These are phyloP conservation scores for Camillea tinctor DNA, from an alignment of 2,329 filamentous ascomycete species.

Conservation along the genomic window DNA sequence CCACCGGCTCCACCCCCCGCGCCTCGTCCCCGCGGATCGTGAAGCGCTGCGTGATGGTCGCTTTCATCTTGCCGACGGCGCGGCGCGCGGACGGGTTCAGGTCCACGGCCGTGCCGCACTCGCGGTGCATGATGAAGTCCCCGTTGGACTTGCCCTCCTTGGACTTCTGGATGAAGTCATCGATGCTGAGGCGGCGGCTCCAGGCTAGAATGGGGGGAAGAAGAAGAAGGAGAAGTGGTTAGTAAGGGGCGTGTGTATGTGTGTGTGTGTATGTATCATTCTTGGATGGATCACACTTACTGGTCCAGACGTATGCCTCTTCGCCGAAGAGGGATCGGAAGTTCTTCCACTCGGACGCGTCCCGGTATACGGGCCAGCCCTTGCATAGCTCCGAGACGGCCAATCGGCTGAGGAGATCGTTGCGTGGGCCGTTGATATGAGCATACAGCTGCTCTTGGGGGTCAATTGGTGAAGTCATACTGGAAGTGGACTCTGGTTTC, in stretches of 20 bases:
- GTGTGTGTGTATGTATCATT: neutral
- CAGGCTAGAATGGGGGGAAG: constrained; percentile 41
- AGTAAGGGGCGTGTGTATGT: too few relatives aligned
- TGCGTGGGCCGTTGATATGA: constrained; percentile 44
- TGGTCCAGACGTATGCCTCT: constrained; percentile 49
- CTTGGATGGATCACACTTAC: constrained; percentile 31
- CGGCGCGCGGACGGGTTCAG: constrained; percentile 38
- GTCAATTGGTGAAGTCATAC: constrained; percentile 30
- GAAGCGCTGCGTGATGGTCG: constrained; percentile 53
- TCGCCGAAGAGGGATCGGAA: constrained; percentile 47
- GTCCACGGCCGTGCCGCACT: constrained; percentile 48
- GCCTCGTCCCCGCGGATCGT: constrained; percentile 16
- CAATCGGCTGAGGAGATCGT: constrained; percentile 44
- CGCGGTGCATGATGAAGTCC: constrained; percentile 57
- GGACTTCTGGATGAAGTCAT: constrained; percentile 49
- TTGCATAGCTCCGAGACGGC: constrained; percentile 52
- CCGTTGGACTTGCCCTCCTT: constrained; percentile 49
- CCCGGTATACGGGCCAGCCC: constrained; percentile 53
- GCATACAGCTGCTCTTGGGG: constrained; percentile 35
- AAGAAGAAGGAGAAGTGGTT: too few relatives aligned
- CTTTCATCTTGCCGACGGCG: constrained; percentile 53
- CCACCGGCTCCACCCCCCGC: constrained; percentile 29
- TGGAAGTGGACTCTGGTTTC: neutral
- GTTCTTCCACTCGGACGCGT: constrained; percentile 53
- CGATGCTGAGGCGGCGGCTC: constrained; percentile 42